Conservation (phyloP, 331 rosid genomes). For the Rosa hybrid region DNA sequence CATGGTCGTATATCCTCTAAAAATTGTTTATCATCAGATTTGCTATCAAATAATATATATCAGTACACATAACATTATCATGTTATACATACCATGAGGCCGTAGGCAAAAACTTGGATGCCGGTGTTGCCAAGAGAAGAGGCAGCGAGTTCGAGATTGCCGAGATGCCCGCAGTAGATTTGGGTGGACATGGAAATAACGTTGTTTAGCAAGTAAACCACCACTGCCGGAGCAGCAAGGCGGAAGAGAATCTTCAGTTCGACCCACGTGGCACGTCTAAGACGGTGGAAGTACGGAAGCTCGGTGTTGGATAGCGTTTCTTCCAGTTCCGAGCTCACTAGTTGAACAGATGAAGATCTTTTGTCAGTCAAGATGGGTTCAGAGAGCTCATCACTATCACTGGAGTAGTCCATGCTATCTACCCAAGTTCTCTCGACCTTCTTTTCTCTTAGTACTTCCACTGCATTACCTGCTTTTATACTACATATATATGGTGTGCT, state of each 20-base stretch:
- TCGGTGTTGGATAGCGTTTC: constrained; percentile 37
- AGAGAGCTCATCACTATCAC: background rate
- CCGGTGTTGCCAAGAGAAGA: constrained; percentile 77
- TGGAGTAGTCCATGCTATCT: constrained; percentile 23
- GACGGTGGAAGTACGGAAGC: constrained; percentile 26
- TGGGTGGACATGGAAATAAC: constrained; percentile 54
- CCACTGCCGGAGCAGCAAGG: constrained; percentile 67
- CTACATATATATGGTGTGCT: background rate
- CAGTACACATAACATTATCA: background rate
- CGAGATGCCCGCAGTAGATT: constrained; percentile 75
- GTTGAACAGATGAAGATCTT: constrained; percentile 3
- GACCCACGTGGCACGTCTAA: constrained; percentile 45
- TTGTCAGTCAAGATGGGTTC: constrained; percentile 20
- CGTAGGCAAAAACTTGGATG: constrained; percentile 65
- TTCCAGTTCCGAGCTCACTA: constrained; percentile 44
- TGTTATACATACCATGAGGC: constrained; percentile 57
- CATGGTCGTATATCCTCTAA: background rate
- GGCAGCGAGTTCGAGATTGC: constrained; percentile 75
- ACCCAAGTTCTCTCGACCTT: too few species aligned
- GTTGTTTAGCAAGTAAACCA: constrained; percentile 66
- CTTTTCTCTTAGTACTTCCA: background rate
- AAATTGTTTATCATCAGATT: background rate
- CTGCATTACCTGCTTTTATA: background rate
- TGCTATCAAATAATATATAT: background rate
- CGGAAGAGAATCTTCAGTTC: constrained; percentile 45